Base-by-base conservation (phyloP, 2,329 filamentous ascomycete species). In the Alternaria brassicae region DNA sequence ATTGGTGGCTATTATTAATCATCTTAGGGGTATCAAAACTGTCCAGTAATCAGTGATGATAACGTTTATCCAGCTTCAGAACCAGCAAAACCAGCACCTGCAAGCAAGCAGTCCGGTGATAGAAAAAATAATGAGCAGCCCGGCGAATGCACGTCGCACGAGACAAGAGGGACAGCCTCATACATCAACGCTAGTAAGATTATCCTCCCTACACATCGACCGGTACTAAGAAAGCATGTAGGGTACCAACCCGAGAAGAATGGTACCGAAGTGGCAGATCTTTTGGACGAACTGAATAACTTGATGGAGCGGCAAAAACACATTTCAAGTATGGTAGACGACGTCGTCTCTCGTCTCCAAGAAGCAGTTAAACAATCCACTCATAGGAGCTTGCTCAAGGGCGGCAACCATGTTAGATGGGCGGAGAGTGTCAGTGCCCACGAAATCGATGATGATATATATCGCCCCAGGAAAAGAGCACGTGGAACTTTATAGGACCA, bases 201-300 rank as follows among this genome's bases (percentile, higher is more conserved):
- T 41, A 8, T 52, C 17, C 36, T 52, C 25, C 25, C 36, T 52
- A 21, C 25, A 12, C 10, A 52, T 52, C 17, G 12, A 41, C 49
- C 23, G 41, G 49, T 40, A 52, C 49, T 52, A 21, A 52, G 17
- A 19, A 47, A 12, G 21, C 17, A 30, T 52, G 17, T 41, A 52
- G 27, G 17, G 25, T 8, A 32, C 49, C 12, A 40, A 36, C 4
- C 49, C 12, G 17, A 52, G 49, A 13, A 52, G 9, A 27, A 52
- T 52, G 6, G 27, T 52, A 41, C 25, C 17, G 25, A 41, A 41
- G 36, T 52, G n/a, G 36, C 3, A 52, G 34, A n/a, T 21, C 36
- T 52, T 41, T 52, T 40, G 12, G 23, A 52, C 25, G 25, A 52
- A 41, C 49, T 52, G 17, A 41, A 52, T 27, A 19, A 52, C 49